Evolutionary conservation across 768 basidiomycete genomes (phyloP), one percentile per base, ranked within the genome.

Genomic region (Goffeauzyma gilvescens): DNA sequence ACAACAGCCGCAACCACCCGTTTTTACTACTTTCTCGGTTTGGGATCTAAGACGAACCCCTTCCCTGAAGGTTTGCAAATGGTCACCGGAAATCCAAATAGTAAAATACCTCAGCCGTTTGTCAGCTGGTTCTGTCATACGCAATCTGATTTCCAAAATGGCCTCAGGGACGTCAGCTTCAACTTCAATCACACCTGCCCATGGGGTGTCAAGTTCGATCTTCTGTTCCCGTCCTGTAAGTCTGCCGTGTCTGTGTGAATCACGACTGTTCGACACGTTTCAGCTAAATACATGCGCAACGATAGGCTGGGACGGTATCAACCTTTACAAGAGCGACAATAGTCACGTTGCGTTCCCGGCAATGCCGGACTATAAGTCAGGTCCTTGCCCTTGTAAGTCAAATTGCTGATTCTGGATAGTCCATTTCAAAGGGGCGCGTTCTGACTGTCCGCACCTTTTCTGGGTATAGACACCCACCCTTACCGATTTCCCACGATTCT

Each of bases 301-400:
- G 2, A 60, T n/a, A n/a, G n/a, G 60, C 43, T 62, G 60, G 60
- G 55, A 62, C 30, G 60, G 60, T 34, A 38, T 54, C 30, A 57
- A 62, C 44, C 51, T 60, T 4, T 58, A 53, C 45, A 54, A 51
- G 33, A 6, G 34, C 0, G 58, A 60, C 35, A 32, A 33, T 12
- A 47, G 49, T 1, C 60, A 62, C 44, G 52, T 60, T 45, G 23
- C 49, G 5, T 62, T 50, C 44, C 54, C 54, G 5, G 38, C 44
- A 24, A 42, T 42, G 24, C 35, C 27, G 24, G 42, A 39, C 30
- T 38, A 17, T 17, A n/a, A n/a, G n/a, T n/a, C n/a, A n/a, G 55
- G 55, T 27, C 27, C 50, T 10, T 56, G 55, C 33, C 55, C 55
- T 4, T 26, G n/a, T n/a, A n/a, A n/a, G n/a, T n/a, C n/a, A n/a